phyloP scores from a whole-genome alignment of 2,329 filamentous ascomycete genomes.

The Aspergillus sp. region DNA sequence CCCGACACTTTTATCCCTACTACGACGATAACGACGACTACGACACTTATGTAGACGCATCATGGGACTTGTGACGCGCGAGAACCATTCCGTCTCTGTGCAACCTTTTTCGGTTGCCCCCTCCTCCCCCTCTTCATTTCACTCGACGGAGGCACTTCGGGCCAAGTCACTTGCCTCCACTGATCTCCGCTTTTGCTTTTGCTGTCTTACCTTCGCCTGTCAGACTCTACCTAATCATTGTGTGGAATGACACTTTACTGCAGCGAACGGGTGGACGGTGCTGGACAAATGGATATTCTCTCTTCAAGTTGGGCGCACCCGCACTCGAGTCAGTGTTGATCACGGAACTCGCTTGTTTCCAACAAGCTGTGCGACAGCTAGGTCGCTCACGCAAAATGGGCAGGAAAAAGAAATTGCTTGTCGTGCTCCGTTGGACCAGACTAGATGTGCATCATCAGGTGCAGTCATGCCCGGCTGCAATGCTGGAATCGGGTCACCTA shows the following conservation, averaged over 20 bases:
- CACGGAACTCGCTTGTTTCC: no score
- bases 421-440: no score
- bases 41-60: background rate
- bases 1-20: background rate
- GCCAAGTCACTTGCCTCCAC: no score
- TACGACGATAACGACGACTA: no score
- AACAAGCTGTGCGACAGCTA: no score
- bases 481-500: background rate
- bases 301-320: no score
- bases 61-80: background rate
- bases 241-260: background rate
- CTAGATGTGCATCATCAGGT: background rate
- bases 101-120: background rate
- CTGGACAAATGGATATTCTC: background rate
- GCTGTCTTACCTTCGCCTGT: no score
- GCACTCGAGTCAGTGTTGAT: no score
- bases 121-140: background rate
- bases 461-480: background rate
- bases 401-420: no score
- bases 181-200: no score
- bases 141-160: background rate
- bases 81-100: background rate
- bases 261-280: constrained; percentile 4
- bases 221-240: background rate
- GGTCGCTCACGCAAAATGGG: no score